Base-by-base conservation (phyloP, 139 green algal species). In the Chlamydomonas urium region DNA sequence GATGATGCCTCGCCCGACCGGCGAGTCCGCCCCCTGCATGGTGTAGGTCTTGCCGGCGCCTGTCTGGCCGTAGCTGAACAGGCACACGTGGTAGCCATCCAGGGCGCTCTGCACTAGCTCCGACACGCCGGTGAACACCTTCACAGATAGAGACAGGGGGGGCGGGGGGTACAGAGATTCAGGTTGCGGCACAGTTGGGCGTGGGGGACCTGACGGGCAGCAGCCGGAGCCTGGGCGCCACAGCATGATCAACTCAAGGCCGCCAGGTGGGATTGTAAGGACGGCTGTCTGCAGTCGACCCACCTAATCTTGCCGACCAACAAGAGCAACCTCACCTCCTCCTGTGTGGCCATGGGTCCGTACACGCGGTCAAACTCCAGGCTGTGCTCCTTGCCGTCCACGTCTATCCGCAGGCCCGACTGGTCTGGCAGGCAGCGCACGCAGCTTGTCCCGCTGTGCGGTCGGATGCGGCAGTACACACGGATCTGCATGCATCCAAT, bases 11-110 rank as follows among this genome's bases (percentile, higher is more conserved):
- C 85, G 76, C 1, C 67, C 73, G 4, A 84, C 82, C 0, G 74
- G 69, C 29, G 10, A 24, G 32, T 67, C 60, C 4, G 68, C 68
- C n/a, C 86, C 91, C 74, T 92, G 89, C 94, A 99, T 99, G 3
- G 94, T 99, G 90, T 97, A 87, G 4, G 94, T 99, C 85, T 99
- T 99, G 48, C 94, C 94, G 0, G 90, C 90, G 3, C 94, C 94
- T 8, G 94, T 99, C 86, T 99, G 94, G 33, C 94, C 94, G 78
- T 99, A 99, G 42, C 79, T 90, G 78, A 99, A 99, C 26, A 99
- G 84, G 88, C 94, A 99, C n/a, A 98, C 94, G 78, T 97, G 89
- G 85, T 94, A 98, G 69, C 95, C 95, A 75, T 99, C 95, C 32
- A 99, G 81, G 1, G 95, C 94, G 23, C 66, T 88, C 78, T 98